Percentiles rank a stretch among this genome's conserved stretches.
These are phyloP conservation scores for Oleoguttula mirabilis DNA, from an alignment of 495 filamentous ascomycete genomes.

Conservation along the genomic window DNA sequence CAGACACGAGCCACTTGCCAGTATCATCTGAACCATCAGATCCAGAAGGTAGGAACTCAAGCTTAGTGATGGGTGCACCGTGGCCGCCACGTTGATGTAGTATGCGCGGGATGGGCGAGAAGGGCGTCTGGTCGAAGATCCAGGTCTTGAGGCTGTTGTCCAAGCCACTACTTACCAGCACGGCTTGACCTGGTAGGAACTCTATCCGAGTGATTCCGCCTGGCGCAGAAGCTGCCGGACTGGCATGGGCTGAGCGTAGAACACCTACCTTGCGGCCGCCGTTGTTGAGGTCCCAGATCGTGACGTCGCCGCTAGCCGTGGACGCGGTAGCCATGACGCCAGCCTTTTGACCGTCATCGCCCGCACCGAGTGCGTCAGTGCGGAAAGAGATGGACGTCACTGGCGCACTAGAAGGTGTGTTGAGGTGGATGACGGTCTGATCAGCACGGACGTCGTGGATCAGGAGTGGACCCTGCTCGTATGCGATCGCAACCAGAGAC, in stretches of 20 bases:
- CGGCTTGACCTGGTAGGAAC: constrained; percentile 82
- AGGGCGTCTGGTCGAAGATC: constrained; percentile 84
- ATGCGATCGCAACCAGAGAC: constrained; percentile 78
- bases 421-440: constrained; percentile 52
- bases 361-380: constrained; percentile 80
- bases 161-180: constrained; percentile 75
- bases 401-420: constrained; percentile 39
- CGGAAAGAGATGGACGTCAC: constrained; percentile 83
- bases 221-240: constrained; percentile 36
- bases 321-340: constrained; percentile 81
- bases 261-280: constrained; percentile 72
- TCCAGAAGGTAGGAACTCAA: constrained; percentile 71
- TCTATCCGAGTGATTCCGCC: constrained; percentile 63
- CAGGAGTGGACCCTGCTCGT: constrained; percentile 61
- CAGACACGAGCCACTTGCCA: constrained; percentile 91
- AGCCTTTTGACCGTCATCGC: constrained; percentile 64
- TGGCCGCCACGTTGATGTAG: constrained; percentile 80
- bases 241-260: constrained; percentile 73
- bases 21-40: constrained; percentile 78
- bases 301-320: constrained; percentile 64
- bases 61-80: constrained; percentile 63
- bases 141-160: constrained; percentile 92
- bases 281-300: constrained; percentile 88
- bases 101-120: constrained; percentile 69
- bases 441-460: constrained; percentile 73